Evolutionary conservation across 306 rosid genomes (phyloP).

Genomic region (Trichosanthes cucumerina): DNA sequence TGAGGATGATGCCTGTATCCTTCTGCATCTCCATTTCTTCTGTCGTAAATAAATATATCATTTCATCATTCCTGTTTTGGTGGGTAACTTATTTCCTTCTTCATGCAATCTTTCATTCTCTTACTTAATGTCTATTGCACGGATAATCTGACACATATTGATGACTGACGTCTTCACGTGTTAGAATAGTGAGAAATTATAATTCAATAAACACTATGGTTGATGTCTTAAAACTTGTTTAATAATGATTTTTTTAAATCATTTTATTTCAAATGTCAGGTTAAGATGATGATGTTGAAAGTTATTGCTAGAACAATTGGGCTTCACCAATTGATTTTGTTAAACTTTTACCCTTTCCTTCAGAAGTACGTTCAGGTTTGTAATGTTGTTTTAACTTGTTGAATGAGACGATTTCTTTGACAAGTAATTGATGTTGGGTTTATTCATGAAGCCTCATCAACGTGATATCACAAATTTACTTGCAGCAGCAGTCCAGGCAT

Average conservation of each 20-base stretch:
- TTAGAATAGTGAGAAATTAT: too few relatives aligned
- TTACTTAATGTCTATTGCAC: too few relatives aligned
- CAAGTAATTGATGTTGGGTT: constrained; percentile 15
- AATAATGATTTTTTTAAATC: not conserved
- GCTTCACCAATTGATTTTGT: constrained; percentile 57
- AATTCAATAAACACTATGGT: too few relatives aligned
- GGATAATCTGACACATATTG: too few relatives aligned
- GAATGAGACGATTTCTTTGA: constrained; percentile 13
- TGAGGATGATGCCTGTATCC: too few relatives aligned
- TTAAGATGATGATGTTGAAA: constrained; percentile 84
- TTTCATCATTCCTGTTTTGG: too few relatives aligned
- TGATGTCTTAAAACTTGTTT: too few relatives aligned
- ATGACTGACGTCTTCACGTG: too few relatives aligned
- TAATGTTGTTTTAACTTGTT: not conserved
- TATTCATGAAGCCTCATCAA: constrained; percentile 57
- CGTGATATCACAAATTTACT: constrained; percentile 55
- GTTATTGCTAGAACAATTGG: constrained; percentile 74
- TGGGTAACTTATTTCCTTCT: too few relatives aligned
- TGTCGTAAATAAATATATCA: too few relatives aligned
- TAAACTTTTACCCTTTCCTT: constrained; percentile 50
- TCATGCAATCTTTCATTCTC: too few relatives aligned
- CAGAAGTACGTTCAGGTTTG: constrained; percentile 68
- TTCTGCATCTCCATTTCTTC: too few relatives aligned
- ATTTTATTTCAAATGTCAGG: constrained; percentile 29
- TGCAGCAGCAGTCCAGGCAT: constrained; percentile 77